Conservation (phyloP, 2,329 filamentous ascomycete genomes). For the Microdochium paspali region DNA sequence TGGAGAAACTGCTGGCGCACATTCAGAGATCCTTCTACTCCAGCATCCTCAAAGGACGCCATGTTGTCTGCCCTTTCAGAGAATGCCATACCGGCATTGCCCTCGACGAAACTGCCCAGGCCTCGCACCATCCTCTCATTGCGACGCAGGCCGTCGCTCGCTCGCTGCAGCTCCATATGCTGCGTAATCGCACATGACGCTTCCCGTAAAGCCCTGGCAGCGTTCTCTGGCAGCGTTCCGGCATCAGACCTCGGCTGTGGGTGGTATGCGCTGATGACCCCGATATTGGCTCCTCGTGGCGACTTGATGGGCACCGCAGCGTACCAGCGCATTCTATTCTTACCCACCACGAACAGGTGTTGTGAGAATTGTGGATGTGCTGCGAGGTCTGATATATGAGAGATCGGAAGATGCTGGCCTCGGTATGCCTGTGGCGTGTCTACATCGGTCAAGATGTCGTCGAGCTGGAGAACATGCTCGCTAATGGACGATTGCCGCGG, state of each 20-base stretch:
- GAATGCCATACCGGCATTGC: conserved; percentile 10
- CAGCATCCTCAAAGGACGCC: background rate
- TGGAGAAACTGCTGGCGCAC: conserved; percentile 6
- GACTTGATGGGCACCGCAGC: conserved; percentile 6
- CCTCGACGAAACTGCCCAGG: conserved; percentile 13
- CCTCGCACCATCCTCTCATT: conserved; percentile 12
- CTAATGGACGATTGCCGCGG: background rate
- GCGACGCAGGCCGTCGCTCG: conserved; percentile 4
- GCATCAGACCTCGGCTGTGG: conserved; percentile 3
- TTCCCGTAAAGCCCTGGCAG: conserved; percentile 5
- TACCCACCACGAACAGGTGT: background rate
- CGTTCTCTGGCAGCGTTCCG: conserved; percentile 1
- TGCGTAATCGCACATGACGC: conserved; percentile 8
- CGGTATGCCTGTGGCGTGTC: background rate
- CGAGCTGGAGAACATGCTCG: background rate
- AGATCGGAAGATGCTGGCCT: background rate
- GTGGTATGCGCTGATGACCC: conserved; percentile 6
- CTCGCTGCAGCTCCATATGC: conserved; percentile 2
- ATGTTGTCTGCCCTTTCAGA: conserved; percentile 2
- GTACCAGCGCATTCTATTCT: background rate
- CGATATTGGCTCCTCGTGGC: conserved; percentile 8
- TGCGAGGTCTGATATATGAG: background rate
- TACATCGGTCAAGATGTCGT: background rate
- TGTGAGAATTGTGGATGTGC: background rate
- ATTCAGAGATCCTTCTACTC: conserved; percentile 5